Percentiles rank a stretch among this genome's conserved stretches.
phyloP scores from a whole-genome alignment of 2,329 filamentous ascomycete genomes.

The Nectriaceae sp. region DNA sequence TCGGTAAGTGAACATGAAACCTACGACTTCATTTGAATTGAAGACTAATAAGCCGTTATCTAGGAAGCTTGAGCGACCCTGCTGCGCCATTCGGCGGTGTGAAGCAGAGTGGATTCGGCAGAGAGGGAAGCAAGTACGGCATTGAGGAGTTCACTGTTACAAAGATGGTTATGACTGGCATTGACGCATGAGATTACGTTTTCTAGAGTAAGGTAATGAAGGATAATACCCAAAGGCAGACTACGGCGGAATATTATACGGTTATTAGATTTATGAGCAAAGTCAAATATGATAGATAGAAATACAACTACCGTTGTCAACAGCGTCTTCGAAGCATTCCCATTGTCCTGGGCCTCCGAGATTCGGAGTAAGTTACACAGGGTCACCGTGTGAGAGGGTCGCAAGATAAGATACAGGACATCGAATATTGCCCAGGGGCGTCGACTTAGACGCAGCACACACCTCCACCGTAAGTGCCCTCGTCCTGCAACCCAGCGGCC shows the following conservation, averaged over 20 bases:
- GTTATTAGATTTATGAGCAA: background rate
- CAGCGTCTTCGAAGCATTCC: too few relatives aligned
- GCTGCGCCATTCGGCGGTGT: conserved; percentile 70
- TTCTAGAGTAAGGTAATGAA: conserved; percentile 6
- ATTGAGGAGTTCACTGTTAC: conserved; percentile 71
- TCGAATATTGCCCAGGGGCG: too few relatives aligned
- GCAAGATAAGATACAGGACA: too few relatives aligned
- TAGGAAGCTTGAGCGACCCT: conserved; percentile 50
- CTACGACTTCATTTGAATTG: background rate
- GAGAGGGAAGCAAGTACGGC: conserved; percentile 73
- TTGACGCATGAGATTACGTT: conserved; percentile 19
- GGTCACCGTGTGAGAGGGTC: too few relatives aligned
- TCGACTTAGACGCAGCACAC: background rate
- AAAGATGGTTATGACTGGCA: conserved; percentile 53
- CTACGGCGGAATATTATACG: background rate
- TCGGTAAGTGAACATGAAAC: conserved; percentile 14
- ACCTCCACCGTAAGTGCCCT: background rate
- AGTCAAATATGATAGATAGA: conserved; percentile 5
- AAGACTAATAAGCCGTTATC: conserved; percentile 15
- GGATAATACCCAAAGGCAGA: conserved; percentile 21
- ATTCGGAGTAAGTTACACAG: too few relatives aligned
- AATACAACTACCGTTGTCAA: too few relatives aligned
- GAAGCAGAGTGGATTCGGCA: conserved; percentile 75
- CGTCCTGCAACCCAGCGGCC: background rate
- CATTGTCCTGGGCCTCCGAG: too few relatives aligned